phyloP scores from a whole-genome alignment of 306 rosid species.

The Amphicarpaea edgeworthii region DNA sequence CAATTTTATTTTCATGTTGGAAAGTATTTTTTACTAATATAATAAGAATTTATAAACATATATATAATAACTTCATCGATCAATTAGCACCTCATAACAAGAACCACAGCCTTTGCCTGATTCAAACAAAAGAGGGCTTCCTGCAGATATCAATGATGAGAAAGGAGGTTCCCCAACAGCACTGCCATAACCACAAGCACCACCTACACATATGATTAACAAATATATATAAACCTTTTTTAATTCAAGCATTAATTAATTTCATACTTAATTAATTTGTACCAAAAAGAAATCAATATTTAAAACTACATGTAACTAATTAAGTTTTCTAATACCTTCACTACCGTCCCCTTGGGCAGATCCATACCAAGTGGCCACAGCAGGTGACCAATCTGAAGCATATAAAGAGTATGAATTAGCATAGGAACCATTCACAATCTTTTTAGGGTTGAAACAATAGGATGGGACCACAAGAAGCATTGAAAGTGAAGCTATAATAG shows the following conservation, averaged over 20 bases:
- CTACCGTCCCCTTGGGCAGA: conserved; percentile 65
- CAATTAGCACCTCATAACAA: conserved; percentile 72
- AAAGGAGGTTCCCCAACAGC: conserved; percentile 71
- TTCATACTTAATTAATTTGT: background rate
- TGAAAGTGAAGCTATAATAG: conserved; percentile 31
- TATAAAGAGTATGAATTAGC: conserved; percentile 42
- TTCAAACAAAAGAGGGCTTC: conserved; percentile 63
- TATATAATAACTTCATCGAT: background rate
- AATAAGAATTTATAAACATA: too few species aligned
- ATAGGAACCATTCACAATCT: conserved; percentile 39
- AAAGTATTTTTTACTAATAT: too few species aligned
- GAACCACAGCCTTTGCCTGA: conserved; percentile 83
- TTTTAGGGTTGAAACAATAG: conserved; percentile 54
- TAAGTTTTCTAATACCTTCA: conserved; percentile 52
- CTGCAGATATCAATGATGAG: conserved; percentile 64
- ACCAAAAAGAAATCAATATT: too few species aligned
- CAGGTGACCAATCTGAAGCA: conserved; percentile 55
- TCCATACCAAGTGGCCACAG: conserved; percentile 77
- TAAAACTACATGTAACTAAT: background rate
- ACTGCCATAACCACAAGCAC: conserved; percentile 79
- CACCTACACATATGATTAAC: conserved; percentile 51
- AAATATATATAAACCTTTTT: background rate
- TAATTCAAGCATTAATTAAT: background rate
- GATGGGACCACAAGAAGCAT: conserved; percentile 49
- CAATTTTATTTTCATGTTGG: too few species aligned